Evolutionary conservation across 306 rosid genomes (phyloP), one percentile per base, ranked within the genome.

Genomic region (Crotalaria pallida): DNA sequence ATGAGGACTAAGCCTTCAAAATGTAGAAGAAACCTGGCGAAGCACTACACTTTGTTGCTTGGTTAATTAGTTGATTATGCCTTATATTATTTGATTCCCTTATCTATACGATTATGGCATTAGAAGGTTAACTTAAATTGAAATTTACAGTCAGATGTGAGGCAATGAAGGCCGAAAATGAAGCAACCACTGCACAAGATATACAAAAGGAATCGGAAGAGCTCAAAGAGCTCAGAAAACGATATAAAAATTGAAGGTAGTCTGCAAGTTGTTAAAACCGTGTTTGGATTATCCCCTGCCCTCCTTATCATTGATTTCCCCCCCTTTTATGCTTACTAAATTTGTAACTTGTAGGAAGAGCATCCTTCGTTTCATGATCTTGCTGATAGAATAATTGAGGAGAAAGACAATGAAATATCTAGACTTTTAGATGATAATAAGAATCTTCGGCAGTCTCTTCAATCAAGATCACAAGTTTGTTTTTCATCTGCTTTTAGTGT

Each of bases 351-450:
- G 40, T 77, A 94, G 97, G 96, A 87, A 66, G 99, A 91, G 81
- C 92, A 91, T 79, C 67, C 77, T 77, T 86, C 97, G 48, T 89
- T 91, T 77, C 97, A 90, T 18, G 85, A 87, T 87, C 95, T 94
- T 77, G 95, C 99, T 69, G 97, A 91, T 82, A 84, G 74, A 83
- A 91, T 89, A 96, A 91, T n/a, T n/a, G n/a, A n/a, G n/a, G n/a
- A n/a, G n/a, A n/a, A n/a, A n/a, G n/a, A n/a, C n/a, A n/a, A n/a
- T n/a, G n/a, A n/a, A n/a, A n/a, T n/a, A n/a, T n/a, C n/a, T n/a
- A n/a, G n/a, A n/a, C n/a, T n/a, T n/a, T n/a, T n/a, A n/a, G n/a
- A n/a, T n/a, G n/a, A n/a, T n/a, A n/a, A n/a, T n/a, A n/a, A n/a
- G n/a, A n/a, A n/a, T n/a, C n/a, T n/a, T n/a, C n/a, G n/a, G n/a